Conservation (phyloP, 148 eudicot genomes). For the Polygonum aviculare region DNA sequence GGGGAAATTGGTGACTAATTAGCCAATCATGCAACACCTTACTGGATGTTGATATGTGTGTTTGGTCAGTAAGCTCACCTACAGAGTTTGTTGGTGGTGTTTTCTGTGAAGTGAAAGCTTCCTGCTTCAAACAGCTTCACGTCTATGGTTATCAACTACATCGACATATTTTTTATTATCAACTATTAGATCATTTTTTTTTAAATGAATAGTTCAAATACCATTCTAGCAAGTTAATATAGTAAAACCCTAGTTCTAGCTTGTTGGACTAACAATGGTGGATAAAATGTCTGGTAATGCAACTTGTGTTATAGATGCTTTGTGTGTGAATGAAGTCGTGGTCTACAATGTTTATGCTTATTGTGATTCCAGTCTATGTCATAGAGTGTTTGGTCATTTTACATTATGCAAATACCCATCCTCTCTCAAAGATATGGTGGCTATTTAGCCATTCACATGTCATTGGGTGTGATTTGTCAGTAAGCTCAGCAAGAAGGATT, state of each 20-base stretch:
- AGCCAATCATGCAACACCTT: not conserved
- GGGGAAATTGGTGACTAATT: not conserved
- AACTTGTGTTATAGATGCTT: not conserved
- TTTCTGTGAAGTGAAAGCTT: not conserved
- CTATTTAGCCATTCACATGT: conserved; percentile 10
- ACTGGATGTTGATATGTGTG: not conserved
- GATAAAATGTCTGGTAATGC: not conserved
- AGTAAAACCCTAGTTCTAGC: not conserved
- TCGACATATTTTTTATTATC: not conserved
- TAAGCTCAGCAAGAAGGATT: not conserved
- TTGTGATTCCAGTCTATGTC: not conserved
- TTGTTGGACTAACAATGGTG: not conserved
- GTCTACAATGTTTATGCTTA: not conserved
- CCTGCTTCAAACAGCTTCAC: not conserved
- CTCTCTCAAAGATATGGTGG: not conserved
- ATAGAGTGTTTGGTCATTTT: not conserved
- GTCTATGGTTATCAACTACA: not conserved
- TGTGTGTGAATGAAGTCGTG: not conserved
- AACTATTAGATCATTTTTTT: not conserved
- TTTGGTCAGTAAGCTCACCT: conserved; percentile 3
- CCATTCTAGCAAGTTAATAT: not conserved
- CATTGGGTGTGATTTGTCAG: conserved; percentile 6
- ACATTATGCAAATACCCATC: not conserved
- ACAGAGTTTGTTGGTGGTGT: not conserved
- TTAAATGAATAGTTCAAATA: not conserved